phyloP scores from a whole-genome alignment of 192 early-diverging fungal genomes.

The Coemansia sp. region DNA sequence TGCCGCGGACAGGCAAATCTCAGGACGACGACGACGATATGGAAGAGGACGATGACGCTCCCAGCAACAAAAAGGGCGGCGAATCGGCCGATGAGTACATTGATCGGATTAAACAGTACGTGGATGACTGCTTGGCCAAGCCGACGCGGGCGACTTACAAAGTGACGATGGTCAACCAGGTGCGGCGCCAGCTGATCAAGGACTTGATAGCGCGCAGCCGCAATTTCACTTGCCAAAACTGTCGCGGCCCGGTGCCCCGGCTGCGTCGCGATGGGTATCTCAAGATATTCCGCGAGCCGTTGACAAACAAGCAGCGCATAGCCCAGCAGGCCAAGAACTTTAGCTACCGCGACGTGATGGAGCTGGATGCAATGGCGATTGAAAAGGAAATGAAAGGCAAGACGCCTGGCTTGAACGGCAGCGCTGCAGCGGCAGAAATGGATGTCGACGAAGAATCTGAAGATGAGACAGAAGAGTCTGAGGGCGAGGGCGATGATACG shows the following conservation, averaged over 20 bases:
- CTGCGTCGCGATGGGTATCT: conserved; percentile 77
- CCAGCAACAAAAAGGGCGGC: conserved; percentile 12
- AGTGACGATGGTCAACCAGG: conserved; percentile 50
- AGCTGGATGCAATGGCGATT: conserved; percentile 20
- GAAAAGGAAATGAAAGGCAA: conserved; percentile 23
- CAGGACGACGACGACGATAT: conserved; percentile 44
- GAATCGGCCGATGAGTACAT: conserved; percentile 61
- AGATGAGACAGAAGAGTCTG: conserved; percentile 33
- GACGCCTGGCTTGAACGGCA: neutral
- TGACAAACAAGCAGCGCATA: conserved; percentile 64
- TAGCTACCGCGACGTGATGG: conserved; percentile 41
- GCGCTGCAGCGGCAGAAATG: conserved; percentile 15
- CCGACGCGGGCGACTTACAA: conserved; percentile 36
- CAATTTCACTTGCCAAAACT: conserved; percentile 64
- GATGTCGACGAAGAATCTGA: conserved; percentile 42
- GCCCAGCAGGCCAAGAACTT: conserved; percentile 63
- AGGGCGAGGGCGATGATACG: conserved; percentile 33
- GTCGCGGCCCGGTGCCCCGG: conserved; percentile 62
- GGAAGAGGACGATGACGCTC: conserved; percentile 7
- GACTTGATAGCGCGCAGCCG: conserved; percentile 39
- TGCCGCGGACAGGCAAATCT: conserved; percentile 50
- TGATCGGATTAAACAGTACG: conserved; percentile 61
- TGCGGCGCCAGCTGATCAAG: conserved; percentile 43
- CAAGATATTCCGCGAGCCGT: conserved; percentile 81
- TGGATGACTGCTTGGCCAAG: conserved; percentile 41